A percentile compares a stretch with the other conserved stretches of the same genome.
Conservation (phyloP, 192 early-diverging fungal species). For the Coemansia sp. region DNA sequence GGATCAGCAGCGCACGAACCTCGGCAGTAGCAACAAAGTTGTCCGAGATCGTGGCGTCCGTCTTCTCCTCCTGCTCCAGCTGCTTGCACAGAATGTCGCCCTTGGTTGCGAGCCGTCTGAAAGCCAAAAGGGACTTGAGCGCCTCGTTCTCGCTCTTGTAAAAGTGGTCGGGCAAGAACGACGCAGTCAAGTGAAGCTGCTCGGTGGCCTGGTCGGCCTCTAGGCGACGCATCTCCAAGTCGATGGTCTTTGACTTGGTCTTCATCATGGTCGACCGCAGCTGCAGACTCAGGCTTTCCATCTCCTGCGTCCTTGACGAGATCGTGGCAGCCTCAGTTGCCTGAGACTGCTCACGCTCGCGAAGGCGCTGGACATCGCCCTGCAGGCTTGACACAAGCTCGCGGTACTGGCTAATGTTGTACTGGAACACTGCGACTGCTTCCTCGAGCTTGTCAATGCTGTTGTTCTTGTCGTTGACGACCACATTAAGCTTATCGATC, state of each 20-base stretch:
- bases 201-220: conserved; percentile 83
- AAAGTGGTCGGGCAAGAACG: conserved; percentile 85
- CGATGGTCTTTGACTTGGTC: conserved; percentile 85
- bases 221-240: conserved; percentile 84
- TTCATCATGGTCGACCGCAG: conserved; percentile 79
- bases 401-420: conserved; percentile 82
- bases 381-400: conserved; percentile 77
- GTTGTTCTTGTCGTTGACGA: conserved; percentile 62
- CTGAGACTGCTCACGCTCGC: conserved; percentile 66
- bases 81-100: conserved; percentile 71
- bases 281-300: conserved; percentile 77
- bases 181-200: conserved; percentile 58
- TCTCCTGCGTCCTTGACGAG: conserved; percentile 73
- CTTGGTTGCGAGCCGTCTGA: conserved; percentile 84
- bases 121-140: conserved; percentile 69
- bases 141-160: conserved; percentile 77
- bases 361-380: conserved; percentile 69
- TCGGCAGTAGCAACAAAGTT: conserved; percentile 56
- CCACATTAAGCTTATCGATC: conserved; percentile 67
- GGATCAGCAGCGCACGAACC: conserved; percentile 29
- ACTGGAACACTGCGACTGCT: conserved; percentile 81
- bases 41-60: conserved; percentile 52
- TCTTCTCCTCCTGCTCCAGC: conserved; percentile 67
- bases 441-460: conserved; percentile 71
- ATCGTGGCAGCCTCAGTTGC: conserved; percentile 57